phyloP scores from a whole-genome alignment of 345 rosid genomes.

The Brassica cretica region DNA sequence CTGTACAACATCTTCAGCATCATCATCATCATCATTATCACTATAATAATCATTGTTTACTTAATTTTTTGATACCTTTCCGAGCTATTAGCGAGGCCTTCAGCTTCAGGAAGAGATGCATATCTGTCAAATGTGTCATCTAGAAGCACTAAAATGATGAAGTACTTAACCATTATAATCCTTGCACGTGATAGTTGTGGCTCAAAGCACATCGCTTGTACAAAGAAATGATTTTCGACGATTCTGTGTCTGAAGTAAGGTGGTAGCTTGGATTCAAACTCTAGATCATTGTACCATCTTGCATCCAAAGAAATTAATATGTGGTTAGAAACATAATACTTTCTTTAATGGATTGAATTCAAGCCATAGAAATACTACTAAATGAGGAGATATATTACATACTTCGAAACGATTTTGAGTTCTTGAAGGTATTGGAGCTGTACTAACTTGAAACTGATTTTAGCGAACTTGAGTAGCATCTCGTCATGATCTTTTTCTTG shows the following conservation, averaged over 20 bases:
- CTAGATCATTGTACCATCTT: not conserved
- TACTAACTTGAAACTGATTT: not conserved
- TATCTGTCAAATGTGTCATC: constrained; percentile 4
- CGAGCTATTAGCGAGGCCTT: not conserved
- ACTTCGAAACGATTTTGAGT: not conserved
- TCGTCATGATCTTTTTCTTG: not conserved
- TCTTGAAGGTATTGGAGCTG: not conserved
- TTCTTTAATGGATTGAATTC: not conserved
- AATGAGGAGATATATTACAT: not conserved
- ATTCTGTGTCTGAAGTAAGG: not conserved
- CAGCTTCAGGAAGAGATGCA: not conserved
- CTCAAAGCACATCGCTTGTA: not conserved
- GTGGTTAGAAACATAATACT: not conserved
- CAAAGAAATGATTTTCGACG: not conserved
- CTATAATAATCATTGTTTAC: not conserved
- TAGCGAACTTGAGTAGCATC: not conserved
- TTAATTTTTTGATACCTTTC: not conserved
- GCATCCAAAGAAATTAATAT: not conserved
- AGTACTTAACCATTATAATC: not conserved
- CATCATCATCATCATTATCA: not conserved
- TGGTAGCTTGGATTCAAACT: not conserved
- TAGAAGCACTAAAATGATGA: not conserved
- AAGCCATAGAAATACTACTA: not conserved
- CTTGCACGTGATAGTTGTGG: not conserved
- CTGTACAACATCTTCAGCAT: not conserved